phyloP scores from a whole-genome alignment of 306 rosid species.

The Vigna mungo region DNA sequence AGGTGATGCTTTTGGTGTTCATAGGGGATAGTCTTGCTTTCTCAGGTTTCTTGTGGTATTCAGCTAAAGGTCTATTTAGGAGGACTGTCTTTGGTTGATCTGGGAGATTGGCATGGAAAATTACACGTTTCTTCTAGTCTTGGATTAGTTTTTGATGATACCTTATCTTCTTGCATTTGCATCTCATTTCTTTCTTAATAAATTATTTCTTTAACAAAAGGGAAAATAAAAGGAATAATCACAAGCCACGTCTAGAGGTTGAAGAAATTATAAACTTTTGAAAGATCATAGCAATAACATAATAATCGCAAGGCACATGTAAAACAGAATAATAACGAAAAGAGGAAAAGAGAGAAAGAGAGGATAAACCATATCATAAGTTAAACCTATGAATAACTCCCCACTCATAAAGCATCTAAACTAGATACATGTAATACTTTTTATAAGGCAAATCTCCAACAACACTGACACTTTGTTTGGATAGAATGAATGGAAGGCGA shows the following conservation, averaged over 20 bases:
- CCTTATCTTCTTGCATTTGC: not conserved
- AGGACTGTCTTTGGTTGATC: not conserved
- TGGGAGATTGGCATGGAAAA: not conserved
- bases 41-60: not conserved
- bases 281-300: not conserved
- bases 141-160: not conserved
- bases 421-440: not conserved
- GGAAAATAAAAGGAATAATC: not conserved
- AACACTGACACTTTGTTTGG: not conserved
- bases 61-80: not conserved
- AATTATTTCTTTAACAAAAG: not conserved
- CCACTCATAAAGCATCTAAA: slow-evolving; percentile 1
- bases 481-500: too few relatives aligned
- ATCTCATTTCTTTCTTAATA: not conserved
- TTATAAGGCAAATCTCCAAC: not conserved
- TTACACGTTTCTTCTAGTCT: not conserved
- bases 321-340: not conserved
- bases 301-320: slow-evolving; percentile 22
- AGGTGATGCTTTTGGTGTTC: not conserved
- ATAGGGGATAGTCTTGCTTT: not conserved
- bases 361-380: not conserved
- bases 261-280: not conserved
- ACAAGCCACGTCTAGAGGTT: not conserved
- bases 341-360: not conserved
- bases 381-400: not conserved